Base-by-base conservation (phyloP, 2,329 filamentous ascomycete genomes). In the Bipolaris zeicola region DNA sequence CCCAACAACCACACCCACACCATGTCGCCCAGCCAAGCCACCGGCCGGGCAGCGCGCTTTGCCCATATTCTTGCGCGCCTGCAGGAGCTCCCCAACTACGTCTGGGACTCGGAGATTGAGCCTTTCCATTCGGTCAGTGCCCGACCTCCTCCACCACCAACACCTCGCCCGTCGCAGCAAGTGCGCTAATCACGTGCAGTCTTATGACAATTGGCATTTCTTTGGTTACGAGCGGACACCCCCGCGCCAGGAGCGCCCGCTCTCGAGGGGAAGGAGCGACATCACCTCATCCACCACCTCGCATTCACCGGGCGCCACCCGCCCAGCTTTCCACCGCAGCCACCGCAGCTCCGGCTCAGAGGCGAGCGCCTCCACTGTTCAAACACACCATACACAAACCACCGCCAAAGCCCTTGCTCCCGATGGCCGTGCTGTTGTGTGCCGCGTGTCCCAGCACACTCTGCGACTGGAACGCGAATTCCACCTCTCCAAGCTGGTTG, bases 381-480 rank as follows among this genome's bases (percentile, higher is more conserved):
- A 65, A 66, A 87, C 68, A 77, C 82, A 60, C 66, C 78, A 63
- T 66, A 87, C 67, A 77, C 20, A 38, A n/a, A 74, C 61, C 70
- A 87, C 68, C 62, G 73, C 62, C 80, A 84, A 62, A 74, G 46
- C 77, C 73, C 6, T 71, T 72, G n/a, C 77, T 69, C 60, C 46
- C 31, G 58, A 69, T 62, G 45, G 81, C 76, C 41, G 58, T 70
- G 83, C 84, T 6, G 88, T 97, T 5, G 81, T 96, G 26, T 94
- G 92, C 41, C 87, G 92, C 20, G 83, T 97, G 42, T 96, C 93
- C 0, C 88, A 86, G 60, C 91, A 96, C 76, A 84, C 89, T 14
- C 80, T 96, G 50, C 87, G 93, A 6, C 86, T 97, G 65, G 93
- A 98, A 79, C 84, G 93, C 60, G 89, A 94, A 55, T 97, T 90